These are phyloP conservation scores for Colletotrichum trifolii DNA, from an alignment of 2,329 filamentous ascomycete species.

Conservation along the genomic window DNA sequence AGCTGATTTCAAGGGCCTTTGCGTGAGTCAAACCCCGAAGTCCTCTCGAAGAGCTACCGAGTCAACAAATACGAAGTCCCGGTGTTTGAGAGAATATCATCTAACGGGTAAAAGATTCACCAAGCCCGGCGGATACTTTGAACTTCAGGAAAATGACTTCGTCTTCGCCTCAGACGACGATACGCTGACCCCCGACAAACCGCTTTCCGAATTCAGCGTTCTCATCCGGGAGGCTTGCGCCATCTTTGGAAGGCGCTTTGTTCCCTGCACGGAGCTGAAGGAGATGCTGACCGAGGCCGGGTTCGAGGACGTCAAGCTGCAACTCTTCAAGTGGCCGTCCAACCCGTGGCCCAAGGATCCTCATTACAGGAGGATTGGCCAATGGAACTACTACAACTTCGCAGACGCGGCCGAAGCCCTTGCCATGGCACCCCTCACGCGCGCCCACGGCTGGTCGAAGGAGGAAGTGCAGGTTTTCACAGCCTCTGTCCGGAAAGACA, in stretches of 20 bases:
- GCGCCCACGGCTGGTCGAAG: slow-evolving; percentile 42
- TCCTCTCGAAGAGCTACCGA: background rate
- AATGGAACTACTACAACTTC: slow-evolving; percentile 40
- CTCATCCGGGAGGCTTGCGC: slow-evolving; percentile 25
- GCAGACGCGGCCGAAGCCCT: slow-evolving; percentile 46
- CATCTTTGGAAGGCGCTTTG: slow-evolving; percentile 42
- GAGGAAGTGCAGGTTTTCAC: slow-evolving; percentile 46
- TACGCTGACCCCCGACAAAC: slow-evolving; percentile 41
- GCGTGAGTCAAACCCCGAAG: slow-evolving; percentile 38
- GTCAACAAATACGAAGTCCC: background rate
- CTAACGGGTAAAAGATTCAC: slow-evolving; percentile 48
- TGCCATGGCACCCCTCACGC: slow-evolving; percentile 47
- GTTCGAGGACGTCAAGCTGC: slow-evolving; percentile 45
- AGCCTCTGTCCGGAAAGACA: slow-evolving; percentile 44
- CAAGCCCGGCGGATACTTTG: slow-evolving; percentile 61
- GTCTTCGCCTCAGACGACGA: slow-evolving; percentile 53
- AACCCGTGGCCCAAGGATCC: slow-evolving; percentile 46
- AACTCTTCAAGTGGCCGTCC: slow-evolving; percentile 44
- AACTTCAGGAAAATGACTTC: slow-evolving; percentile 55
- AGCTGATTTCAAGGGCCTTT: slow-evolving; percentile 57
- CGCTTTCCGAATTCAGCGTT: slow-evolving; percentile 39
- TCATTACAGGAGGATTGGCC: slow-evolving; percentile 45
- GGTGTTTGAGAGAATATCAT: slow-evolving; percentile 41
- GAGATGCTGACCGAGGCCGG: slow-evolving; percentile 42
- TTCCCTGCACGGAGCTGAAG: slow-evolving; percentile 38